Conservation (phyloP, 306 rosid species). For the Lathyrus tuberosus region DNA sequence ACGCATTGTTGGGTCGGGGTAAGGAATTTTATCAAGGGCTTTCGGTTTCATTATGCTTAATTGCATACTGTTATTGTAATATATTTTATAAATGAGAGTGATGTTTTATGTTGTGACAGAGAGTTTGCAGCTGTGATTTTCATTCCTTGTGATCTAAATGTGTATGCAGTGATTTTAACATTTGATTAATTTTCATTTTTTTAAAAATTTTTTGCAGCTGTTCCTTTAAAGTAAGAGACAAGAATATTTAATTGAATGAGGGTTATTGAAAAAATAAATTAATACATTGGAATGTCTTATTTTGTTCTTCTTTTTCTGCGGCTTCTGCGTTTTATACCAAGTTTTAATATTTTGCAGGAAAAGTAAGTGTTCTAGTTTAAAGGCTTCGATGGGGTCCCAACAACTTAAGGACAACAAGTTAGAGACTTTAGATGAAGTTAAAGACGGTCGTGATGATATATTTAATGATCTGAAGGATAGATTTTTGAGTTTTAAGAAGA, state of each 20-base stretch:
- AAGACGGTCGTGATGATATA: constrained; percentile 50
- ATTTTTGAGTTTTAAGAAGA: constrained; percentile 73
- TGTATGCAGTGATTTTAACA: constrained; percentile 30
- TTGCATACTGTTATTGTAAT: neutral
- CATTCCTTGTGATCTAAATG: constrained; percentile 5
- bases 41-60: constrained; percentile 30
- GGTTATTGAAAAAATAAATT: constrained; percentile 15
- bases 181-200: constrained; percentile 39
- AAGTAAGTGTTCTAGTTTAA: constrained; percentile 50
- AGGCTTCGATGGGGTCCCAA: constrained; percentile 66
- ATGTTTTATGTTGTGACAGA: constrained; percentile 4
- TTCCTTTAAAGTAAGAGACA: constrained; percentile 40
- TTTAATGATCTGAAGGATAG: constrained; percentile 72
- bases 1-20: no score
- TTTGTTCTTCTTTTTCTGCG: neutral
- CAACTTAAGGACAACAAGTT: constrained; percentile 51
- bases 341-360: constrained; percentile 53
- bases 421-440: constrained; percentile 47
- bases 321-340: neutral
- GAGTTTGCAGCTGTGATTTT: constrained; percentile 15
- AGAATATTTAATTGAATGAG: constrained; percentile 32
- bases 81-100: constrained; percentile 8
- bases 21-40: neutral
- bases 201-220: constrained; percentile 42
- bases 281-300: neutral